These are phyloP conservation scores for Kluyveromyces sp. DNA, from an alignment of 1,139 yeast genomes.

Conservation along the genomic window DNA sequence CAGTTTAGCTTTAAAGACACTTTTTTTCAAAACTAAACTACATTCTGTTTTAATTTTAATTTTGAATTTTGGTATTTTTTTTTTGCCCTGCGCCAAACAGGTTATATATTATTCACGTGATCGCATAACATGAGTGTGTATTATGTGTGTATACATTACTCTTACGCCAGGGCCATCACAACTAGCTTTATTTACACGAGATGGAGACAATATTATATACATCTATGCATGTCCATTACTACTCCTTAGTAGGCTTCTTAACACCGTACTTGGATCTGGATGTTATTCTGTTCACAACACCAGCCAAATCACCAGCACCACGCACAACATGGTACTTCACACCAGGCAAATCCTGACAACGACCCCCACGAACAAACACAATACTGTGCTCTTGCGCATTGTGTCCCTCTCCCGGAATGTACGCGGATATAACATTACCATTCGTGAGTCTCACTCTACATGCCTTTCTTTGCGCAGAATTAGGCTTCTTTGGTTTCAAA, in stretches of 20 bases:
- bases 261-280: constrained; percentile 93
- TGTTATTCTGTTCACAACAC: constrained; percentile 87
- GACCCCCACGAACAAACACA: constrained; percentile 92
- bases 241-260: constrained; percentile 64
- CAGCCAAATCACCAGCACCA: constrained; percentile 90
- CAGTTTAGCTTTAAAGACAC: too few relatives aligned
- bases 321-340: constrained; percentile 90
- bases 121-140: too few relatives aligned
- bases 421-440: constrained; percentile 84
- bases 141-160: too few relatives aligned
- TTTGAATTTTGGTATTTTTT: too few relatives aligned
- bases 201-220: background rate
- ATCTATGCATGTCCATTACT: constrained; percentile 4
- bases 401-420: constrained; percentile 98
- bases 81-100: too few relatives aligned
- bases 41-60: too few relatives aligned
- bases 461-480: constrained; percentile 95
- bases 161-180: too few relatives aligned
- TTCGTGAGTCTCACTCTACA: constrained; percentile 90
- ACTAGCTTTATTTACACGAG: constrained; percentile 1
- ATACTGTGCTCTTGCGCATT: constrained; percentile 97
- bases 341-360: constrained; percentile 98
- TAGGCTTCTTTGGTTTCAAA: constrained; percentile 94
- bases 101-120: too few relatives aligned
- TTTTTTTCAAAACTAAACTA: too few relatives aligned